These are phyloP conservation scores for Colletotrichum sp. DNA, from an alignment of 2,329 filamentous ascomycete species.

Conservation along the genomic window DNA sequence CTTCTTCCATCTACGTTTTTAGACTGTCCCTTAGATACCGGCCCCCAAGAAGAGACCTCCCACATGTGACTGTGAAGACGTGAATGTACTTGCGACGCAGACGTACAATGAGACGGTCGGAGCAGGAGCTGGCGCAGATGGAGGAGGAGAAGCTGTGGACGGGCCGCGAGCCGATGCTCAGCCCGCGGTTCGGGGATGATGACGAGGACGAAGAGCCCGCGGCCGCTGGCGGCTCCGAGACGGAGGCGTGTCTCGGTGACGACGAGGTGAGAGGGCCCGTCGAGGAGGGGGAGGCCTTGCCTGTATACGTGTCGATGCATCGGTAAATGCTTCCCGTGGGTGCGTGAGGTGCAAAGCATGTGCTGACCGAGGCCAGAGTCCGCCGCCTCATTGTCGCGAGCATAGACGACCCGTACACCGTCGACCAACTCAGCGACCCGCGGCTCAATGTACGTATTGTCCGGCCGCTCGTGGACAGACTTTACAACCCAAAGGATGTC, in stretches of 20 bases:
- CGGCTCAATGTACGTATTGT: conserved; percentile 71
- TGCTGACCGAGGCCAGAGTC: conserved; percentile 1
- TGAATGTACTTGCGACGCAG: conserved; percentile 20
- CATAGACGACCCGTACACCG: conserved; percentile 46
- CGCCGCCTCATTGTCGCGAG: conserved; percentile 18
- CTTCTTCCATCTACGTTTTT: not conserved
- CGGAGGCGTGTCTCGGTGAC: conserved; percentile 13
- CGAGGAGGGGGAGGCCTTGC: not conserved
- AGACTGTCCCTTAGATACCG: not conserved
- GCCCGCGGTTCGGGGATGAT: not conserved
- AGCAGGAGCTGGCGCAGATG: not conserved
- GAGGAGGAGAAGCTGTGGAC: conserved; percentile 13
- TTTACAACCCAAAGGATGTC: conserved; percentile 69
- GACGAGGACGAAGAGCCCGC: not conserved
- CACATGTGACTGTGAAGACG: not conserved
- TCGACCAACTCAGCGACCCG: conserved; percentile 70
- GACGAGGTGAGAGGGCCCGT: not conserved
- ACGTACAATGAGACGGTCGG: conserved; percentile 8
- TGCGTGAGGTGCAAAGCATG: not conserved
- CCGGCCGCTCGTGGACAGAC: conserved; percentile 70
- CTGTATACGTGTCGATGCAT: conserved; percentile 18
- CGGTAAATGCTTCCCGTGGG: not conserved
- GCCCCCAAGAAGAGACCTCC: not conserved
- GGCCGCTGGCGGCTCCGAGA: conserved; percentile 9
- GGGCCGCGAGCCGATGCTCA: not conserved